Evolutionary conservation across 305 asterid species (phyloP).

Genomic region (Fraxinus velutina): DNA sequence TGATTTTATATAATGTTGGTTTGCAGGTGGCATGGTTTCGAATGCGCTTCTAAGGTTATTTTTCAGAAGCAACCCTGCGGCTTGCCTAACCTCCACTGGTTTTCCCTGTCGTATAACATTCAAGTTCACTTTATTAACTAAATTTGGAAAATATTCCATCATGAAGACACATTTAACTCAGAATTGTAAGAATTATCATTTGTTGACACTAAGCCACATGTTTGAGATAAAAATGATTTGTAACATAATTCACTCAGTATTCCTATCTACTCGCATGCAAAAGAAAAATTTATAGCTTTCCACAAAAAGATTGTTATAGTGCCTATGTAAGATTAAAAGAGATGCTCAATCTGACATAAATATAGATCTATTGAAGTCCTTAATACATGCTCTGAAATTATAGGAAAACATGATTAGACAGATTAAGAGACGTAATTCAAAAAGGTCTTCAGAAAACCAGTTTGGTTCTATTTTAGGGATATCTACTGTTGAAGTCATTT

Average conservation of each 20-base stretch:
- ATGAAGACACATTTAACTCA: neutral
- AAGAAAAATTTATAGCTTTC: neutral
- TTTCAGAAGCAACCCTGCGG: conserved; percentile 92
- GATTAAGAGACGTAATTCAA: neutral
- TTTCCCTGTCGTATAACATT: conserved; percentile 56
- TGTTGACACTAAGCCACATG: neutral
- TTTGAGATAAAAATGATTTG: neutral
- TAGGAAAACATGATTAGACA: neutral
- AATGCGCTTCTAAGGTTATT: conserved; percentile 67
- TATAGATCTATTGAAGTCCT: neutral
- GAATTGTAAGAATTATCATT: neutral
- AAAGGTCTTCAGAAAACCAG: neutral
- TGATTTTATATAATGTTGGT: conserved; percentile 69
- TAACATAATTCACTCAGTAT: neutral
- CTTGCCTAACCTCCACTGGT: conserved; percentile 87
- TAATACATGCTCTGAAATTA: neutral
- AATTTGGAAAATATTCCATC: neutral
- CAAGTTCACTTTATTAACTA: neutral
- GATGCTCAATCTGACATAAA: neutral
- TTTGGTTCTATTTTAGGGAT: neutral
- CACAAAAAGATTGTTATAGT: neutral
- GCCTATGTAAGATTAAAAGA: neutral
- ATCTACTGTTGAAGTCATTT: neutral
- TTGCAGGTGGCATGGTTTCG: conserved; percentile 57
- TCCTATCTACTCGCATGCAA: neutral